These are phyloP conservation scores for Pichia inconspicua DNA, from an alignment of 1,139 yeast species.

Conservation along the genomic window DNA sequence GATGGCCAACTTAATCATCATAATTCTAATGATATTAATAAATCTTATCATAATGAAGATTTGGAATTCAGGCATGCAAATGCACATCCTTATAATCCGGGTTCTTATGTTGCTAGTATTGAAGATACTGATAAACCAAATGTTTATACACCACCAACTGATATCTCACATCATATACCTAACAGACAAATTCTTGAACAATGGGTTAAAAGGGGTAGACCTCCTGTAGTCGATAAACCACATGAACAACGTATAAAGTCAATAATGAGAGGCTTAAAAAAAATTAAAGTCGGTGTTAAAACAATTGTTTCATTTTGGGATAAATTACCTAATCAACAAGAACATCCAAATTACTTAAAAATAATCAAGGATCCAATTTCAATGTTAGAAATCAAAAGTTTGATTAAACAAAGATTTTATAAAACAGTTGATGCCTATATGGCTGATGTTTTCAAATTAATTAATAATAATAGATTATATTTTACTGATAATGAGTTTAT, in stretches of 20 bases:
- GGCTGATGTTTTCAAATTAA: slow-evolving; percentile 66
- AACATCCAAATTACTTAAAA: slow-evolving; percentile 60
- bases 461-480: slow-evolving; percentile 65
- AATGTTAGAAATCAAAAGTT: slow-evolving; percentile 71
- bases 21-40: slow-evolving; percentile 12
- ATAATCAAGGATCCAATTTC: slow-evolving; percentile 66
- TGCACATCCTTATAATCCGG: slow-evolving; percentile 22
- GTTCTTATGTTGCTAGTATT: slow-evolving; percentile 20
- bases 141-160: slow-evolving; percentile 23
- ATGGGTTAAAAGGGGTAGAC: slow-evolving; percentile 82
- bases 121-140: slow-evolving; percentile 22
- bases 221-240: slow-evolving; percentile 92
- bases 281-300: slow-evolving; percentile 40
- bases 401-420: slow-evolving; percentile 82
- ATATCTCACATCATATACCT: slow-evolving; percentile 14
- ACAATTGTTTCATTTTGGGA: slow-evolving; percentile 47
- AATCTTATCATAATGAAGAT: slow-evolving; percentile 23
- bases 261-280: slow-evolving; percentile 72
- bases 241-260: slow-evolving; percentile 88
- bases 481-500: slow-evolving; percentile 44
- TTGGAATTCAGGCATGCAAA: slow-evolving; percentile 23
- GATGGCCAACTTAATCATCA: slow-evolving; percentile 1
- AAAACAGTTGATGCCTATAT: slow-evolving; percentile 67
- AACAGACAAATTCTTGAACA: slow-evolving; percentile 34
- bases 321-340: slow-evolving; percentile 66